Conservation (phyloP, 805 yeast genomes). For the Starmera dryadoides region DNA sequence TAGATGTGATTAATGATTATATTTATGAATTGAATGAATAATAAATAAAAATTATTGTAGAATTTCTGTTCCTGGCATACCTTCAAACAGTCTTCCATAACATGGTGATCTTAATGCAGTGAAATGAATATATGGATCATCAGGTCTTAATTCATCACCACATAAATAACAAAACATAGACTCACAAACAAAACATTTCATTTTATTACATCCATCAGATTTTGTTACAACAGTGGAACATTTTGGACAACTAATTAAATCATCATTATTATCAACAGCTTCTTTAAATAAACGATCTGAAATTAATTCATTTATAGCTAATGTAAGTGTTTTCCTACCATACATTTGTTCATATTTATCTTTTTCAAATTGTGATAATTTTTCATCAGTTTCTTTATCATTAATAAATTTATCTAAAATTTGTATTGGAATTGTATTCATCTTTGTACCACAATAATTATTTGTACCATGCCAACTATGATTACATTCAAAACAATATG, state of each 20-base stretch:
- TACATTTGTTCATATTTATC: conserved; percentile 31
- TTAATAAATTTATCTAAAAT: conserved; percentile 30
- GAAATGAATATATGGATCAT: conserved; percentile 47
- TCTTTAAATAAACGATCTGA: conserved; percentile 41
- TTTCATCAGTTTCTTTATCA: conserved; percentile 11
- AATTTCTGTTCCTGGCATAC: conserved; percentile 31
- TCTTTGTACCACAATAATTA: conserved; percentile 34
- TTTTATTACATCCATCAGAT: conserved; percentile 58
- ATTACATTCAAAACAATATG: conserved; percentile 49
- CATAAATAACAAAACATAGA: conserved; percentile 49
- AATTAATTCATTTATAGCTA: conserved; percentile 35
- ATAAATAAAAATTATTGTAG: no score
- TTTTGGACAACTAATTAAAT: conserved; percentile 43
- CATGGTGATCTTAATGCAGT: conserved; percentile 34
- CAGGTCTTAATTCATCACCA: conserved; percentile 30
- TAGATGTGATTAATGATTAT: background rate
- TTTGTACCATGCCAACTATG: conserved; percentile 57
- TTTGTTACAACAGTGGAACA: conserved; percentile 44
- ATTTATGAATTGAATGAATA: background rate
- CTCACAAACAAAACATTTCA: conserved; percentile 45
- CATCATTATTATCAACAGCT: conserved; percentile 33
- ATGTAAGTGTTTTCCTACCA: conserved; percentile 35
- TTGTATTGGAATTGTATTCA: conserved; percentile 21
- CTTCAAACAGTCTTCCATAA: conserved; percentile 45
- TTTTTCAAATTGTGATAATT: conserved; percentile 25